Percentiles rank a stretch among this genome's conserved stretches.
Conservation (phyloP, 2,329 filamentous ascomycete genomes). For the Alternaria arborescens region DNA sequence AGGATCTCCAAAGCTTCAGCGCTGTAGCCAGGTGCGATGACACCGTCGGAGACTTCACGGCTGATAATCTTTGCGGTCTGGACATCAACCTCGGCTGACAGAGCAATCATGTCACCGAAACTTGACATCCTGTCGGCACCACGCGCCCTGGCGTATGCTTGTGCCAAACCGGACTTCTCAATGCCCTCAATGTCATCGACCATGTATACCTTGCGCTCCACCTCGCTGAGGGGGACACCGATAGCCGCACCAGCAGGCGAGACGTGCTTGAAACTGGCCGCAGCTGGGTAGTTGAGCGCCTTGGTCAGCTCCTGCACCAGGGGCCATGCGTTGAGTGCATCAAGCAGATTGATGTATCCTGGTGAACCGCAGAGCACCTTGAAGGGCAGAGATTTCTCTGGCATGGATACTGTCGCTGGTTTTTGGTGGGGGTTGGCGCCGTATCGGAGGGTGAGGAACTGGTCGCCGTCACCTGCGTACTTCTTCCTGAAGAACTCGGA, state of each 20-base stretch:
- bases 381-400: constrained; percentile 82
- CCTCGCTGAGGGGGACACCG: constrained; percentile 82
- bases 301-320: constrained; percentile 95
- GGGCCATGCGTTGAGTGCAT: constrained; percentile 96
- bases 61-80: constrained; percentile 94
- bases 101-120: constrained; percentile 95
- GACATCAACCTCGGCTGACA: constrained; percentile 86
- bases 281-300: constrained; percentile 86
- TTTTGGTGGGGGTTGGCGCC: constrained; percentile 99
- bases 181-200: constrained; percentile 93
- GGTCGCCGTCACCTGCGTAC: constrained; percentile 84
- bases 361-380: constrained; percentile 89
- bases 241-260: constrained; percentile 96
- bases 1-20: constrained; percentile 88
- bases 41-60: constrained; percentile 95
- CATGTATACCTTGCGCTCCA: constrained; percentile 98
- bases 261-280: constrained; percentile 97
- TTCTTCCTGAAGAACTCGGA: constrained; percentile 97
- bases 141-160: constrained; percentile 93
- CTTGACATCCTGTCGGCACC: constrained; percentile 98
- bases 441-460: constrained; percentile 88
- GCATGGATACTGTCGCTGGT: constrained; percentile 84
- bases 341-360: constrained; percentile 96
- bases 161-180: constrained; percentile 83
- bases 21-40: constrained; percentile 89